A percentile compares a stretch with the other conserved stretches of the same genome.
Evolutionary conservation across 1,284 basidiomycete species (phyloP).

Genomic region (Ustilago hordei): DNA sequence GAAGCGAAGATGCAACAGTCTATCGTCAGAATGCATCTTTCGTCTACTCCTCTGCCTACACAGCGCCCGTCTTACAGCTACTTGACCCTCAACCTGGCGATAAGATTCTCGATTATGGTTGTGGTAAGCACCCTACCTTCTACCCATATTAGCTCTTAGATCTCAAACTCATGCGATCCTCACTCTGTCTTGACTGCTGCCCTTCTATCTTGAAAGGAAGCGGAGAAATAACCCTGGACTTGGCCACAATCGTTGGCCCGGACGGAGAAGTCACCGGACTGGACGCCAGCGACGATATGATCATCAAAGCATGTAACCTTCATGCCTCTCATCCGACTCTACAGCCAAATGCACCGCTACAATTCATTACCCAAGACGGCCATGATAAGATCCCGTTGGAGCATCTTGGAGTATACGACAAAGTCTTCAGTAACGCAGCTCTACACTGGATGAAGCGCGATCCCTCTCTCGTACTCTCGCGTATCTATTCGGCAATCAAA

Average conservation of each 20-base stretch:
- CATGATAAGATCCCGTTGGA: conserved; percentile 8
- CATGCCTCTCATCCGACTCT: not conserved
- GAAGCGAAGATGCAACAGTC: conserved; percentile 42
- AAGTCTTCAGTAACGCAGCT: conserved; percentile 52
- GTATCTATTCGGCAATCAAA: conserved; percentile 2
- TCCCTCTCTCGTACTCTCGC: conserved; percentile 10
- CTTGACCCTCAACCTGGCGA: conserved; percentile 49
- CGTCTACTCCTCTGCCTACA: conserved; percentile 48
- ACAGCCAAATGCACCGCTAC: not conserved
- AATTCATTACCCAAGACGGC: conserved; percentile 26
- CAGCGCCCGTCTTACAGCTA: conserved; percentile 36
- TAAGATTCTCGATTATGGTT: conserved; percentile 46
- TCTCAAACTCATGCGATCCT: not conserved
- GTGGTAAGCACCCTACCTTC: conserved; percentile 26
- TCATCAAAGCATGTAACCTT: conserved; percentile 21
- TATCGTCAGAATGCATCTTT: conserved; percentile 53
- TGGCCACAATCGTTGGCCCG: conserved; percentile 18
- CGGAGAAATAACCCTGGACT: conserved; percentile 40
- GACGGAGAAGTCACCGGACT: conserved; percentile 27
- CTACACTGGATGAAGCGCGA: conserved; percentile 49
- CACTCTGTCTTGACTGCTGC: not conserved
- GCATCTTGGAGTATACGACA: conserved; percentile 14
- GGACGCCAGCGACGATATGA: conserved; percentile 46
- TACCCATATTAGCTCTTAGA: not conserved
- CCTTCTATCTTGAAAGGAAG: conserved; percentile 15